phyloP scores from a whole-genome alignment of 2,329 filamentous ascomycete genomes.

The Dendryphion nanum region DNA sequence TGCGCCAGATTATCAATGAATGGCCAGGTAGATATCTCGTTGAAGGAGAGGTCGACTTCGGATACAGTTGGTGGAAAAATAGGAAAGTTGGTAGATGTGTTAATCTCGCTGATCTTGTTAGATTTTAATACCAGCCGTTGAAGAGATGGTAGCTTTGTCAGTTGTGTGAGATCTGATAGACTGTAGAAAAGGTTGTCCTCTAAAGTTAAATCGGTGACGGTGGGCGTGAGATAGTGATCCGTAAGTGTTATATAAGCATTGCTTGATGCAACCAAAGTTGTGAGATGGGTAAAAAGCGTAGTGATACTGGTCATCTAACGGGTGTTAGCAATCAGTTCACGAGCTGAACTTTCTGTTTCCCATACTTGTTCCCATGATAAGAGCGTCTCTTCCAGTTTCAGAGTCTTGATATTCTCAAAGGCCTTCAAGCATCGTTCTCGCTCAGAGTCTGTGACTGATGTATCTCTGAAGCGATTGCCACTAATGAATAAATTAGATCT shows the following conservation, averaged over 20 bases:
- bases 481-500: conserved; percentile 43
- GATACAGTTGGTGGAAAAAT: conserved; percentile 31
- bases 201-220: conserved; percentile 63
- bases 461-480: conserved; percentile 66
- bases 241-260: conserved; percentile 38
- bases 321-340: not conserved
- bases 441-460: conserved; percentile 22
- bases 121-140: conserved; percentile 64
- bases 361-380: conserved; percentile 37
- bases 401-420: conserved; percentile 40
- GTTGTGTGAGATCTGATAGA: conserved; percentile 56
- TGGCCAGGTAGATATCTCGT: conserved; percentile 58
- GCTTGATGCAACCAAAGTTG: conserved; percentile 47
- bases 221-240: conserved; percentile 43
- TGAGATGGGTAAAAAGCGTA: conserved; percentile 56
- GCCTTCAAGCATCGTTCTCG: conserved; percentile 19
- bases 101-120: conserved; percentile 62
- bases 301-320: conserved; percentile 41
- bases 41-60: conserved; percentile 48
- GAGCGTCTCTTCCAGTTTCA: conserved; percentile 52
- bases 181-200: conserved; percentile 69
- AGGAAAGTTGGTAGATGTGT: conserved; percentile 12
- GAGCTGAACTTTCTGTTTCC: not conserved
- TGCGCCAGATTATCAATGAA: conserved; percentile 69
- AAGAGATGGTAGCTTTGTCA: conserved; percentile 59